phyloP scores from a whole-genome alignment of 2,329 filamentous ascomycete genomes.

The Remersonia thermophila region DNA sequence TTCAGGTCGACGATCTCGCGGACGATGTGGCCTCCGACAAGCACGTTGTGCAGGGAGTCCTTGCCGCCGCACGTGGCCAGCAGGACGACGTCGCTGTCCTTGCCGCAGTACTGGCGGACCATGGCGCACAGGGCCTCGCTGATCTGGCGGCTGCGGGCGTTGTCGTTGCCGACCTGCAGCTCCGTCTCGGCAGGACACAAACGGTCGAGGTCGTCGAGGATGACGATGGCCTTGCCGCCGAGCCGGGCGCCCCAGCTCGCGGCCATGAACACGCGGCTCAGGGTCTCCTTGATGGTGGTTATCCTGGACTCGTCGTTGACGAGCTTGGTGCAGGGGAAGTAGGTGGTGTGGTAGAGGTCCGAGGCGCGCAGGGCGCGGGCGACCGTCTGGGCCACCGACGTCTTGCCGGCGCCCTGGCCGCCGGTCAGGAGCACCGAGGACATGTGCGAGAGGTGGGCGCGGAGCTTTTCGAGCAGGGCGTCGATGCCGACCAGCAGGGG shows the following conservation, averaged over 20 bases:
- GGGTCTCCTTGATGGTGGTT: constrained; percentile 78
- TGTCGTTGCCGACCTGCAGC: constrained; percentile 84
- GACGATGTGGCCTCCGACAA: constrained; percentile 84
- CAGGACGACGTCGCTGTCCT: constrained; percentile 70
- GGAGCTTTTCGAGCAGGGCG: constrained; percentile 55
- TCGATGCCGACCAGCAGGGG: constrained; percentile 77
- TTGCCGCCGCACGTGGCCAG: constrained; percentile 88
- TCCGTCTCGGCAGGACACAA: constrained; percentile 90
- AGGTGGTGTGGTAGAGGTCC: constrained; percentile 67
- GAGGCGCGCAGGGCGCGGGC: constrained; percentile 61
- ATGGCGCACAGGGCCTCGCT: constrained; percentile 79
- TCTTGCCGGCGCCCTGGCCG: constrained; percentile 82
- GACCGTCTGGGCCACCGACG: constrained; percentile 62
- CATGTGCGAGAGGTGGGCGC: constrained; percentile 65
- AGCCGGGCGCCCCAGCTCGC: constrained; percentile 85
- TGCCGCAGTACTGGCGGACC: constrained; percentile 70
- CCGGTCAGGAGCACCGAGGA: constrained; percentile 87
- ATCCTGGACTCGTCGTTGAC: constrained; percentile 86
- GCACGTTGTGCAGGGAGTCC: constrained; percentile 78
- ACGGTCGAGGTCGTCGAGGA: constrained; percentile 87
- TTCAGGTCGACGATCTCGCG: constrained; percentile 82
- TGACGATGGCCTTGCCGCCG: constrained; percentile 70
- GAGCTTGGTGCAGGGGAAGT: constrained; percentile 75
- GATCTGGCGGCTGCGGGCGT: constrained; percentile 80
- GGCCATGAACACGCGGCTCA: constrained; percentile 72